These are phyloP conservation scores for Pseudomicrostroma phylloplanum DNA, from an alignment of 1,284 basidiomycete genomes.

Conservation along the genomic window DNA sequence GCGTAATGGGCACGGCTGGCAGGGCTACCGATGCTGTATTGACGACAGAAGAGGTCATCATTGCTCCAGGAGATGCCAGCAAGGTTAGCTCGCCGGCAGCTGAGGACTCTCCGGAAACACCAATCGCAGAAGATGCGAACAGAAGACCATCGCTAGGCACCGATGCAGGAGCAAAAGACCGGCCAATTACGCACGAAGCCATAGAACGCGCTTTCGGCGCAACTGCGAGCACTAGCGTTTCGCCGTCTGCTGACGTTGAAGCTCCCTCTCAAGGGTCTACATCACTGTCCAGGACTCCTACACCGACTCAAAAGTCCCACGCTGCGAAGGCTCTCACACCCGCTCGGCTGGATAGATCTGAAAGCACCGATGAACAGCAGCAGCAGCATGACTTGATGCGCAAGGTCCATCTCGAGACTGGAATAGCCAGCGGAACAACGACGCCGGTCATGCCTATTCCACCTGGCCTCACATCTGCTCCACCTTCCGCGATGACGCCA, in stretches of 20 bases:
- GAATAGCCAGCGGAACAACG: slow-evolving; percentile 3
- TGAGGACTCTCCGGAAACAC: not conserved
- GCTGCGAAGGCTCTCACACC: slow-evolving; percentile 4
- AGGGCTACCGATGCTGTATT: slow-evolving; percentile 26
- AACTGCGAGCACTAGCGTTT: too few relatives aligned
- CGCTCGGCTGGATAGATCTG: not conserved
- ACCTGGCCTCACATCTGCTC: slow-evolving; percentile 4
- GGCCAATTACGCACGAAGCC: too few relatives aligned
- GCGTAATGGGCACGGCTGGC: not conserved
- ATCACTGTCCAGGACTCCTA: not conserved
- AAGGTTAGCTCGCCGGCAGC: slow-evolving; percentile 30
- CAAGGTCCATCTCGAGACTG: not conserved
- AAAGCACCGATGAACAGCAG: not conserved
- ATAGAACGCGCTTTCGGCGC: too few relatives aligned
- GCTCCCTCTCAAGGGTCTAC: not conserved
- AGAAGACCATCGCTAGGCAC: not conserved
- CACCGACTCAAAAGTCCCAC: slow-evolving; percentile 7
- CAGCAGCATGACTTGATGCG: too few relatives aligned
- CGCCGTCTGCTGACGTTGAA: not conserved
- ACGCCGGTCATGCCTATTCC: slow-evolving; percentile 7
- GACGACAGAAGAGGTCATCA: slow-evolving; percentile 35
- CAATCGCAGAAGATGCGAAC: slow-evolving; percentile 1
- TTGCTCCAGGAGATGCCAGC: slow-evolving; percentile 32
- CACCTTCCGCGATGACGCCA: not conserved
- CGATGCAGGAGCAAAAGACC: not conserved